Evolutionary conservation across 2,329 filamentous ascomycete species (phyloP), one percentile per base, ranked within the genome.

Genomic region (Lecanosticta acicola): DNA sequence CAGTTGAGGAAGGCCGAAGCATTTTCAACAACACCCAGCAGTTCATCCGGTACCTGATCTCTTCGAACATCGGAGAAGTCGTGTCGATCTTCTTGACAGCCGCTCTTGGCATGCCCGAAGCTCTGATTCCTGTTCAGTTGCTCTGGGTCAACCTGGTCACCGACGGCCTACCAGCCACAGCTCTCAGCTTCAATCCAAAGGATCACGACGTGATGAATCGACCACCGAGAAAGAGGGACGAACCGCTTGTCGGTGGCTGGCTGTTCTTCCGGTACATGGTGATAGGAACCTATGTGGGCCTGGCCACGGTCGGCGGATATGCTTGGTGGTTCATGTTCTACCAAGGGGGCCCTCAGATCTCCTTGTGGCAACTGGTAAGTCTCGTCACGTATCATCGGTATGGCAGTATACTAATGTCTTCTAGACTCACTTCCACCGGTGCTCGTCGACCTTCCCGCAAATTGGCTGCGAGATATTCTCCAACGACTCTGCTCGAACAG

Each of bases 271-370:
- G 93, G 43, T 98, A 98, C 70, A 82, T 98, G 75, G 83, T 97
- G 40, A 93, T 98, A 59, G 93, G 93, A 51, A 88, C 82, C 7
- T 98, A 98, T 55, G 93, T 98, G 48, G 93, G 93, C 64, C 76
- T 88, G 33, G 93, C 93, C 43, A 98, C 93, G 3, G 94, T 98
- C 16, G 89, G 85, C 62, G 93, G 94, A 37, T 98, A 98, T 65
- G 91, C 88, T n/a, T 98, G 93, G 93, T 98, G 89, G 87, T 98
- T 97, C 76, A 90, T 98, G 85, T 95, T 85, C 75, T 91, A 97
- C 72, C 71, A 82, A 7, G 81, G 83, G 56, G 93, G 93, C 0
- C 93, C 93, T 18, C 87, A 94, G 67, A 94, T 98, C 69, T 82
- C 76, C 53, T 95, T 97, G 73, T 85, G 79, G 67, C 87, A 98